Evolutionary conservation across 1,139 yeast genomes (phyloP), one percentile per base, ranked within the genome.

Genomic region (Zygosaccharomyces sapae): DNA sequence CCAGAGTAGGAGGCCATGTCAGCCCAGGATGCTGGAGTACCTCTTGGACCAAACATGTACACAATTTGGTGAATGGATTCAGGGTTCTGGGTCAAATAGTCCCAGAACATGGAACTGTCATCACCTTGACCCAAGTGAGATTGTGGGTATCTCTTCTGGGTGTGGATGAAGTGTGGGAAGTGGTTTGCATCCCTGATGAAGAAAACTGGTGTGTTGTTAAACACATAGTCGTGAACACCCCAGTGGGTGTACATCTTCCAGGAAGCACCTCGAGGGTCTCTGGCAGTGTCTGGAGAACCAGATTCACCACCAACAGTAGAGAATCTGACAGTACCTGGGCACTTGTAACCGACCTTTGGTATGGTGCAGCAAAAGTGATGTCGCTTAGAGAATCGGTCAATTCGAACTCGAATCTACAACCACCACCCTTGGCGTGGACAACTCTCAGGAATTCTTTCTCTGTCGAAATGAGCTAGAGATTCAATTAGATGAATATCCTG

Each of bases 361-460:
- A 76, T 66, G 87, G 85, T 48, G 80, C 80, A 43, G 95, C 83
- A 53, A 74, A 72, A 59, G 86, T 79, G 51, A 87, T 63, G 66
- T 87, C 95, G 41, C 85, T 72, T 62, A 87, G 79, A 57, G 86
- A 92, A 64, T 87, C 90, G 33, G 95, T 86, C 54, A 82, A 83
- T 68, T 83, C 92, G 60, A 86, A 86, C 52, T 71, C 77, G 61
- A 94, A 92, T 64, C 76, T 82, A 44, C 94, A 94, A 58, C 95
- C 95, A 38, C 88, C 85, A 55, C 95, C 95, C 69, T 86, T 86
- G 53, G 95, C 95, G 65, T 86, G 95, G 44, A 86, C 95, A 47
- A 86, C 94, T 68, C 95, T 86, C 95, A 36, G 95, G 95, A 52
- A 86, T 81, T 67, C 95, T 77, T 71, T 87, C 95, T 61, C 95